Base-by-base conservation (phyloP, 129 eudicot genomes). In the Rutidosis leptorrhynchoides region DNA sequence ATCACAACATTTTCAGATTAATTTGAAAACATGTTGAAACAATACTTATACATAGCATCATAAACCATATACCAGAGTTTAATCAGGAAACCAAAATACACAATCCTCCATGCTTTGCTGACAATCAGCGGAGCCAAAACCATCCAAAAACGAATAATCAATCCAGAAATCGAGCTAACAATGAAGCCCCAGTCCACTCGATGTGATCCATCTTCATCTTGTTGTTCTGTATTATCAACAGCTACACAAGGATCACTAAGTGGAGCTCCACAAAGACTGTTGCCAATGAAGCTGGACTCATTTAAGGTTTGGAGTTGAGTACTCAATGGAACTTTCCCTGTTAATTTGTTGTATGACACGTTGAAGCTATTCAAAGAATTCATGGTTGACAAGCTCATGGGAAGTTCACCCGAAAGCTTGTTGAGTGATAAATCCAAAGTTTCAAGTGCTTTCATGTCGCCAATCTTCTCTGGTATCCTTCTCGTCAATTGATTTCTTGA, bases 71-170 rank as follows among this genome's bases (percentile, higher is more conserved):
- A 70, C 66, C 58, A 9, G 9, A 58, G 7, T 19, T 46, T 4
- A 17, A 26, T 27, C 35, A 58, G 26, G 66, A 70, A 70, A 12
- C 23, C 3, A 11, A 58, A 70, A 70, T 70, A 45, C n/a, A 58
- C 48, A 58, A 17, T 58, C 67, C 67, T 58, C 48, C 67, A 70
- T 58, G 58, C 17, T 27, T 22, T 43, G 58, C 28, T 70, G 49
- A 70, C 28, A 10, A 70, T 71, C 40, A 71, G 30, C 15, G 76
- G 69, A 49, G 32, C 52, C 40, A 71, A 9, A 19, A 43, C 25
- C 19, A 42, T 20, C 75, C 75, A 70, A 19, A 58, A 58, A 42
- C 64, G 37, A n/a, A 6, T 10, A 54, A 54, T 37, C 5, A 68
- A 32, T 68, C 72, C 72, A 51, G 16, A 22, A 25, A 10, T 12